Conservation (phyloP, 345 rosid genomes). For the Rhodamnia argentea region DNA sequence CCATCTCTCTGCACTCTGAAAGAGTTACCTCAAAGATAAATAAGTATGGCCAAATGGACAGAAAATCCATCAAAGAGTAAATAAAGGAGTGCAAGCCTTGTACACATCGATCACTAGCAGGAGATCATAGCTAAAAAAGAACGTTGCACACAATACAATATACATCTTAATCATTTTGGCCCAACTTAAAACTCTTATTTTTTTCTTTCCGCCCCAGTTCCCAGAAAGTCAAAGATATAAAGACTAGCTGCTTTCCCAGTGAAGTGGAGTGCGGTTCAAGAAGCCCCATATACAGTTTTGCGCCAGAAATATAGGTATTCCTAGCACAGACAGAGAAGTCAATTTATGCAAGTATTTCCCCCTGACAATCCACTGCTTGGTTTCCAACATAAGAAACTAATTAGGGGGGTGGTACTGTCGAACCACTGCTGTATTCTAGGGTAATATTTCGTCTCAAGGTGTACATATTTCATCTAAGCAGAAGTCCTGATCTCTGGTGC, state of each 20-base stretch:
- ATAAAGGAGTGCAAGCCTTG: background rate
- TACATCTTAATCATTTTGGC: background rate
- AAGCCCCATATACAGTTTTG: background rate
- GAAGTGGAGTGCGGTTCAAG: background rate
- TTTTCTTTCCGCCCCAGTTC: background rate
- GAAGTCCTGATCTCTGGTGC: background rate
- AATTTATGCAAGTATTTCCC: background rate
- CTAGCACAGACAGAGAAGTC: background rate
- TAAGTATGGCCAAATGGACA: background rate
- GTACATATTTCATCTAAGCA: background rate
- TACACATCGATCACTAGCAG: background rate
- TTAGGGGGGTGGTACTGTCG: background rate
- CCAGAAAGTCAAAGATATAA: background rate
- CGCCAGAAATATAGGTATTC: background rate
- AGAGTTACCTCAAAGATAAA: background rate
- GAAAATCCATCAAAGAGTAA: background rate
- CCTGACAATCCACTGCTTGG: background rate
- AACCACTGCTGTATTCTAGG: background rate
- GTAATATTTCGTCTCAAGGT: background rate
- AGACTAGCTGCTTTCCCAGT: background rate
- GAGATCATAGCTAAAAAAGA: background rate
- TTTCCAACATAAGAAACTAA: background rate
- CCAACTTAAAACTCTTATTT: background rate
- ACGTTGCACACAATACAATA: background rate
- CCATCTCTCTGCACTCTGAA: slow-evolving; percentile 95